Evolutionary conservation across 2,329 filamentous ascomycete genomes (phyloP).

Genomic region (Pseudofabraea citricarpa): DNA sequence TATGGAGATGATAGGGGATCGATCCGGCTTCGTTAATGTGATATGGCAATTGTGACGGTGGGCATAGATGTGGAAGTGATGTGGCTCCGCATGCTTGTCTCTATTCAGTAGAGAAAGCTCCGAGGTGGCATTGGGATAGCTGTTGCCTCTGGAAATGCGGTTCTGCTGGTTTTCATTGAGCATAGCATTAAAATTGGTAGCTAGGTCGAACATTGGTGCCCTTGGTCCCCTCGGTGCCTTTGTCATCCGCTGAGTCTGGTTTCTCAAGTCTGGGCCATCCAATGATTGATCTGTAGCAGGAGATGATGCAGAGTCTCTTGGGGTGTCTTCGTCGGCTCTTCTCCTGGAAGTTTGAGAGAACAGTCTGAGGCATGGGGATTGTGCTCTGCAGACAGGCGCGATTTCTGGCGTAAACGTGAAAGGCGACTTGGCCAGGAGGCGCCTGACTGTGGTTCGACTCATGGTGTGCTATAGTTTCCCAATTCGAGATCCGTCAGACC

Average conservation of each 20-base stretch:
- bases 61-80: conserved; percentile 81
- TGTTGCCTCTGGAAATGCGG: too few relatives aligned
- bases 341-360: conserved; percentile 29
- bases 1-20: conserved; percentile 73
- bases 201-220: too few relatives aligned
- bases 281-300: not conserved
- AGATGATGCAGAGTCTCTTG: conserved; percentile 1
- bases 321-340: conserved; percentile 13
- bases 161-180: too few relatives aligned
- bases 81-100: conserved; percentile 52
- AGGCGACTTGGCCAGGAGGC: conserved; percentile 24
- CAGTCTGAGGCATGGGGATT: conserved; percentile 18
- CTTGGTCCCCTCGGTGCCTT: too few relatives aligned
- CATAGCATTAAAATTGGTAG: too few relatives aligned
- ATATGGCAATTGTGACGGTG: conserved; percentile 96
- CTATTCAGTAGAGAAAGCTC: not conserved
- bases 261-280: too few relatives aligned
- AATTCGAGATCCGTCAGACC: conserved; percentile 3
- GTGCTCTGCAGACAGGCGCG: conserved; percentile 3
- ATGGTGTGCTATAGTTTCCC: conserved; percentile 16
- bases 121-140: conserved; percentile 14
- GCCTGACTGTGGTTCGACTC: conserved; percentile 23
- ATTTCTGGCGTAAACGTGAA: conserved; percentile 10
- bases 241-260: too few relatives aligned
- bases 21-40: conserved; percentile 78